Evolutionary conservation across 805 yeast genomes (phyloP), one percentile per base, ranked within the genome.

Genomic region (Kluyveromyces nonfermentans): DNA sequence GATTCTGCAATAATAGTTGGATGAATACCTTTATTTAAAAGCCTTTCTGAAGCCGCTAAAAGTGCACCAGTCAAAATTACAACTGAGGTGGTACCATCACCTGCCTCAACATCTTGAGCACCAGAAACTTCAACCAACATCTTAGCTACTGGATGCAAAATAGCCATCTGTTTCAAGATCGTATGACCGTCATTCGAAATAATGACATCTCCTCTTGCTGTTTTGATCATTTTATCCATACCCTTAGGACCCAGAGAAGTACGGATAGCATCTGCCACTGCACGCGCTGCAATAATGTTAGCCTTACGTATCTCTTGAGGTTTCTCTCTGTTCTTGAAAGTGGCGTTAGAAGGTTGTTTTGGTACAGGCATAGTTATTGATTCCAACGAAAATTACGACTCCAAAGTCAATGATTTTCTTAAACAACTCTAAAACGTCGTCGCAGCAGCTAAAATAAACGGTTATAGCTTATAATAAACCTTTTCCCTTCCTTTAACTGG

Each of bases 31-130:
- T 85, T 86, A 53, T 78, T 80, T 56, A 93, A 74, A 47, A 93
- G 72, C 62, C 82, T 82, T 56, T 93, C 98, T 44, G 97, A 95
- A 15, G 98, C 98, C 25, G 90, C 95, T 44, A 93, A 71, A 40
- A 93, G 68, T 5, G 97, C 90, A 32, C 98, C 99, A 5, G 97
- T 86, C 49, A 93, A 72, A 44, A 93, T 90, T 22, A 94, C 98
- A 28, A 93, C 98, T 2, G 96, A 82, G 0, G 99, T 93, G 30
- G 99, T 93, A 51, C 99, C 99, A 63, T 93, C 99, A 44, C 99
- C 99, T n/a, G 97, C 98, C 65, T 89, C 99, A 33, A 89, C 84
- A 57, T 93, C 99, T 68, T 93, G 99, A 1, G 98, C 97, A 35
- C 89, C 96, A 47, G 95, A 83, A 21, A 93, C 85, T 62, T 93